Conservation (phyloP, 305 asterid genomes). For the Ruellia speciosa region DNA sequence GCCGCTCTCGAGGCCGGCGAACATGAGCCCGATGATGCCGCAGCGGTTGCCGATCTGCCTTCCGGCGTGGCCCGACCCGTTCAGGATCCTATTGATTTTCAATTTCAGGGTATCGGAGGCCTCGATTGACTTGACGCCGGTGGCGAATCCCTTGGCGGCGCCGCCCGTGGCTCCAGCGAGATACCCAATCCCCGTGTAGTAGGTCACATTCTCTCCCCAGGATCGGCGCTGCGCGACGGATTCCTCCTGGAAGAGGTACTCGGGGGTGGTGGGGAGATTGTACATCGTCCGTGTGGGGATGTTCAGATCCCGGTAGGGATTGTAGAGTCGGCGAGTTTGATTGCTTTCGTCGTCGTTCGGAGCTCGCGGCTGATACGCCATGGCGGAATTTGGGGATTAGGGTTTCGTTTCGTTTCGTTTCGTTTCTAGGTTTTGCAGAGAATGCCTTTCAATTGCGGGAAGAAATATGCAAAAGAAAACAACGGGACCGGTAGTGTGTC, state of each 20-base stretch:
- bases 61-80: constrained; percentile 76
- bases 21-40: constrained; percentile 76
- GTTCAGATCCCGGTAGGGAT: constrained; percentile 74
- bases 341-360: constrained; percentile 34
- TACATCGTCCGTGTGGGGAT: constrained; percentile 53
- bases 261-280: constrained; percentile 78
- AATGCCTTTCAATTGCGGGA: neutral
- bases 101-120: constrained; percentile 64
- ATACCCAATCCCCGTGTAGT: constrained; percentile 78
- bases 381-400: constrained; percentile 26
- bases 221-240: constrained; percentile 73
- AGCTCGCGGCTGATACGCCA: constrained; percentile 65
- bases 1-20: constrained; percentile 82
- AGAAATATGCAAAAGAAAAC: neutral
- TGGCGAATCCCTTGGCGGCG: constrained; percentile 55
- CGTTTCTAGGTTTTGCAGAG: neutral
- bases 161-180: constrained; percentile 67
- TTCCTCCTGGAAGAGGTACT: constrained; percentile 80
- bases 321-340: constrained; percentile 65
- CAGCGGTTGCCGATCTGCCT: constrained; percentile 66
- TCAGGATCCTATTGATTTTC: constrained; percentile 60
- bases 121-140: constrained; percentile 65
- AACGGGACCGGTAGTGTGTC: no score
- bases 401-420: constrained; percentile 8
- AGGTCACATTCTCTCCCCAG: constrained; percentile 90